These are phyloP conservation scores for Schizophyllum amplum DNA, from an alignment of 1,284 basidiomycete species.

Conservation along the genomic window DNA sequence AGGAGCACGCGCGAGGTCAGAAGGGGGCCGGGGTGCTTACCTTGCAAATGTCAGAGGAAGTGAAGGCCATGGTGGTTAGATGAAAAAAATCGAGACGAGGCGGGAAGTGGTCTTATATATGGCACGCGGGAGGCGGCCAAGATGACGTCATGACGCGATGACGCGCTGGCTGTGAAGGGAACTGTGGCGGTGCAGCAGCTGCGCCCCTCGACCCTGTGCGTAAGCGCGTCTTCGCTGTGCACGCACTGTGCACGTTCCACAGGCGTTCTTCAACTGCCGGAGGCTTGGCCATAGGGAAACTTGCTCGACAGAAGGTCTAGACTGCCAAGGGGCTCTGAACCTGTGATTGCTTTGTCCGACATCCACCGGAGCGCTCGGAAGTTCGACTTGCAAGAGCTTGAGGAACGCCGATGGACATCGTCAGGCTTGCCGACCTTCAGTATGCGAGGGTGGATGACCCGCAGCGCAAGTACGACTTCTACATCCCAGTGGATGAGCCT, in stretches of 20 bases:
- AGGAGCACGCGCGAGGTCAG: too few relatives aligned
- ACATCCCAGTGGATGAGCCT: conserved; percentile 22
- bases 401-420: conserved; percentile 4
- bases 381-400: too few relatives aligned
- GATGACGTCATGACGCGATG: background rate
- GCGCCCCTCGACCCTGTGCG: background rate
- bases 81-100: background rate
- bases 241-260: too few relatives aligned
- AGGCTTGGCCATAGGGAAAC: background rate
- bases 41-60: conserved; percentile 39
- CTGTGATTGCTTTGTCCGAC: too few relatives aligned
- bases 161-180: background rate
- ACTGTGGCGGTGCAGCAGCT: background rate
- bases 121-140: background rate
- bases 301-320: too few relatives aligned
- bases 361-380: too few relatives aligned
- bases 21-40: too few relatives aligned
- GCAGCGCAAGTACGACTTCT: conserved; percentile 41
- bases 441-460: conserved; percentile 27
- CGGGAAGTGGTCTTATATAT: background rate
- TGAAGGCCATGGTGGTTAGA: conserved; percentile 3
- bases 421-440: conserved; percentile 29
- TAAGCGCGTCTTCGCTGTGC: too few relatives aligned
- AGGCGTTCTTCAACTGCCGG: too few relatives aligned
- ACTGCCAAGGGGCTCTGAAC: too few relatives aligned